A percentile compares a stretch with the other conserved stretches of the same genome.
Conservation (phyloP, 2,329 filamentous ascomycete genomes). For the Trichoderma hamatum region DNA sequence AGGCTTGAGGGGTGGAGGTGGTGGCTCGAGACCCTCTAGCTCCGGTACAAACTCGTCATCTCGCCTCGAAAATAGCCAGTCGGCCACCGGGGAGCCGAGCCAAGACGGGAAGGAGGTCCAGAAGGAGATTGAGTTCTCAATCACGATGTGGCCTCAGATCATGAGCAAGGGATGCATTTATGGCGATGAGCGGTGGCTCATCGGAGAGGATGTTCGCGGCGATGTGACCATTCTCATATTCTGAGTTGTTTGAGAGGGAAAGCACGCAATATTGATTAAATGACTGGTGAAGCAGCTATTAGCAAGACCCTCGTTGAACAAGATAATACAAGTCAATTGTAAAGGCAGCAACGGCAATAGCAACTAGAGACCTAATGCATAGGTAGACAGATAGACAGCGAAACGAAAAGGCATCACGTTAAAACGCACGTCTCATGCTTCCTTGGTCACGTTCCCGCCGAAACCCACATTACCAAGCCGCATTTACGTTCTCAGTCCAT, state of each 20-base stretch:
- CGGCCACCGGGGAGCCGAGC: slow-evolving; percentile 25
- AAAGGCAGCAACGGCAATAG: neutral
- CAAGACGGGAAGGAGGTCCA: slow-evolving; percentile 41
- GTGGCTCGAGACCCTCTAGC: neutral
- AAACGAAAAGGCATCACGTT: slow-evolving; percentile 7
- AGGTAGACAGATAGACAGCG: neutral
- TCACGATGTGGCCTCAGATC: slow-evolving; percentile 52
- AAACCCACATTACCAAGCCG: neutral
- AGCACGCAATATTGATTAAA: neutral
- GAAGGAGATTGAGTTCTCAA: slow-evolving; percentile 47
- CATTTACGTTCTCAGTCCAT: slow-evolving; percentile 6
- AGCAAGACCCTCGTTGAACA: neutral
- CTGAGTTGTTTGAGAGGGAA: slow-evolving; percentile 32
- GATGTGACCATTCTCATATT: slow-evolving; percentile 59
- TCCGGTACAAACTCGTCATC: neutral
- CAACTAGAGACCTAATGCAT: neutral
- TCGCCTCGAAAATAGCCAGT: neutral
- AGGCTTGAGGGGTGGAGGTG: slow-evolving; percentile 5
- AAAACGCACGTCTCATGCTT: neutral
- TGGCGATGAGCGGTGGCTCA: slow-evolving; percentile 64
- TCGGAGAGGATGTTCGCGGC: slow-evolving; percentile 58
- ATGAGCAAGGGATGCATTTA: slow-evolving; percentile 56
- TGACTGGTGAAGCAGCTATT: neutral
- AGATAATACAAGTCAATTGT: neutral
- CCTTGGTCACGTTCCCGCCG: neutral